A percentile compares a stretch with the other conserved stretches of the same genome.
Evolutionary conservation across 2,329 filamentous ascomycete genomes (phyloP).

Genomic region (Aspergillus eucalypticola): DNA sequence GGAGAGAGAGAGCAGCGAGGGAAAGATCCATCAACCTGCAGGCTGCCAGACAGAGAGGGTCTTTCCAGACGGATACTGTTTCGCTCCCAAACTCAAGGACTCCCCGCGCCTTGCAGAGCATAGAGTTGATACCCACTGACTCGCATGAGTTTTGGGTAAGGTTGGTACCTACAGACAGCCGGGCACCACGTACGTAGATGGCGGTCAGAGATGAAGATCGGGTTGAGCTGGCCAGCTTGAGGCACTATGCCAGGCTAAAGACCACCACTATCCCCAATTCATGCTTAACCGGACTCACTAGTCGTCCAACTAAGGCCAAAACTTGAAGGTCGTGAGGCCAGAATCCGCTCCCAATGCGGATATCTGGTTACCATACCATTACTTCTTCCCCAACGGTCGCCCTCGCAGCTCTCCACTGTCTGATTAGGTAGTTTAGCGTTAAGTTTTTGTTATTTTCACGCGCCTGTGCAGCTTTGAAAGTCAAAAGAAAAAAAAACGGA

Average conservation of each 20-base stretch:
- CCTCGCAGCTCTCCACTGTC: constrained; percentile 12
- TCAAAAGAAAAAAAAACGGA: background rate
- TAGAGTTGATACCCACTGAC: background rate
- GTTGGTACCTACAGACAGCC: background rate
- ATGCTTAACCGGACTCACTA: constrained; percentile 1
- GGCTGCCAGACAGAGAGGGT: background rate
- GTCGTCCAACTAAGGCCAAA: background rate
- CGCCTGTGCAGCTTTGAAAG: background rate
- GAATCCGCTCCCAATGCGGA: background rate
- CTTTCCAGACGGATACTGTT: too few relatives aligned
- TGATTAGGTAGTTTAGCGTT: constrained; percentile 12
- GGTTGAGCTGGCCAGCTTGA: constrained; percentile 13
- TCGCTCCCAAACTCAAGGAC: too few relatives aligned
- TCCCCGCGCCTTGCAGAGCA: background rate
- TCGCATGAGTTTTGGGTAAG: background rate
- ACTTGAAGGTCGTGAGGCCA: background rate
- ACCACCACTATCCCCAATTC: background rate
- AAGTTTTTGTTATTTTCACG: background rate
- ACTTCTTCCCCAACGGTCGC: constrained; percentile 16
- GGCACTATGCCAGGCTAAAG: constrained; percentile 2
- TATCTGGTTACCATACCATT: constrained; percentile 19
- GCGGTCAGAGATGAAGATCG: constrained; percentile 13
- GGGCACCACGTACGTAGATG: constrained; percentile 12
- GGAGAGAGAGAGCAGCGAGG: background rate
- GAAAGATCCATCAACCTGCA: background rate